Evolutionary conservation across 176 grass and related monocot genomes (phyloP).

Genomic region (Oryza australiensis): DNA sequence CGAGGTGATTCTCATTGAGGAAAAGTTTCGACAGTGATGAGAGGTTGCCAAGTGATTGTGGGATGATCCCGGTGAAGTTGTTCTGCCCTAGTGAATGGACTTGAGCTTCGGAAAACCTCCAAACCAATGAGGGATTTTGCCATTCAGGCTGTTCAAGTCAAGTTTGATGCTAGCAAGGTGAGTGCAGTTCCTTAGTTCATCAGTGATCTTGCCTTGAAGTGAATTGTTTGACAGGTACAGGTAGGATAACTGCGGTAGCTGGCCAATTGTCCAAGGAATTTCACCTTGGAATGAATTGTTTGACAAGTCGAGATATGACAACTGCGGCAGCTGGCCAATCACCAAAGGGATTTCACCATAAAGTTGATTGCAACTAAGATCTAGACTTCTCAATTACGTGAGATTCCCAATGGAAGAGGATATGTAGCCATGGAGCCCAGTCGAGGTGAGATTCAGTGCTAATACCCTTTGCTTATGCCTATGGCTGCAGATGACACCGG

Average conservation of each 20-base stretch:
- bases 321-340: not conserved
- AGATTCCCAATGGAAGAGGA: slow-evolving; percentile 24
- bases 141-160: slow-evolving; percentile 22
- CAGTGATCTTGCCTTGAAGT: slow-evolving; percentile 21
- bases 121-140: slow-evolving; percentile 27
- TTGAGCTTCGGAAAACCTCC: slow-evolving; percentile 10
- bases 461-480: slow-evolving; percentile 22
- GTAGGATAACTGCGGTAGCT: not conserved
- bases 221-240: slow-evolving; percentile 36
- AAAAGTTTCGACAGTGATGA: slow-evolving; percentile 7
- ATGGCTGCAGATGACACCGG: slow-evolving; percentile 15
- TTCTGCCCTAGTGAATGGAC: slow-evolving; percentile 18
- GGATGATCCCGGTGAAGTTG: slow-evolving; percentile 22
- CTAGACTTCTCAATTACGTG: slow-evolving; percentile 22
- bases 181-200: slow-evolving; percentile 25
- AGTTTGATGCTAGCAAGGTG: slow-evolving; percentile 9
- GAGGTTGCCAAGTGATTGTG: slow-evolving; percentile 27
- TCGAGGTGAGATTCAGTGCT: slow-evolving; percentile 15
- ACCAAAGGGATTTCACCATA: not conserved
- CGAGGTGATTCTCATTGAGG: slow-evolving; percentile 23
- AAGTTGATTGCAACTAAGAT: slow-evolving; percentile 33
- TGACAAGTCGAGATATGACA: slow-evolving; percentile 19
- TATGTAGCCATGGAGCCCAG: slow-evolving; percentile 6
- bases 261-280: slow-evolving; percentile 23
- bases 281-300: slow-evolving; percentile 25